These are phyloP conservation scores for Somion occarium DNA, from an alignment of 1,284 basidiomycete genomes.

Conservation along the genomic window DNA sequence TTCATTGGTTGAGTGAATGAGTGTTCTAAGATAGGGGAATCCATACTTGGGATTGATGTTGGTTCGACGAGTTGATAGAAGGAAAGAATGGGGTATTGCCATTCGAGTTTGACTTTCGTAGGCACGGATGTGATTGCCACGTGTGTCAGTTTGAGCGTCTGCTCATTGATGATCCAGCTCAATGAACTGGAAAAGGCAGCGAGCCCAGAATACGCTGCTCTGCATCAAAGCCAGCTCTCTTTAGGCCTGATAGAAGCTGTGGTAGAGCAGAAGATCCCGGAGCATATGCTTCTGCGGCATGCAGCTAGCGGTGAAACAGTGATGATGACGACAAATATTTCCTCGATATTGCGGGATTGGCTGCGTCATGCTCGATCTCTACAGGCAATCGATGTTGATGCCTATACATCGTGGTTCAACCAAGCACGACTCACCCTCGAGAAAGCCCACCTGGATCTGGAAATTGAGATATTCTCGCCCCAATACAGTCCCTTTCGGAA, in stretches of 20 bases:
- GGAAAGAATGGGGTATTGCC: too few species aligned
- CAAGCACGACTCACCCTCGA: background rate
- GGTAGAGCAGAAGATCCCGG: background rate
- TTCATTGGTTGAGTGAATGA: too few species aligned
- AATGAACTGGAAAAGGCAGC: background rate
- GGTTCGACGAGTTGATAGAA: too few species aligned
- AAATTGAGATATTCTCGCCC: background rate
- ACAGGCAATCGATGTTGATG: background rate
- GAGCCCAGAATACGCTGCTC: background rate
- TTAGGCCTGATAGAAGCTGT: background rate
- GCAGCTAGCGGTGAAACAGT: background rate
- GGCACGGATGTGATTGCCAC: too few species aligned
- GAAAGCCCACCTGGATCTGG: background rate
- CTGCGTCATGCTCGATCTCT: background rate
- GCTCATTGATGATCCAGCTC: too few species aligned
- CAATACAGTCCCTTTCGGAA: background rate
- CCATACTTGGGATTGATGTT: too few species aligned
- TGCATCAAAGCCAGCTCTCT: background rate
- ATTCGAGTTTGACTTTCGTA: too few species aligned
- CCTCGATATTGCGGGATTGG: background rate
- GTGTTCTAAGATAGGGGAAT: too few species aligned
- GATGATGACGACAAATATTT: background rate
- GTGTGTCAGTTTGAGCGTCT: too few species aligned
- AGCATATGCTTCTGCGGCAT: background rate
- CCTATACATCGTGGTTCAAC: background rate